Base-by-base conservation (phyloP, 176 grass and related monocot species). In the Oryza glaberrima region DNA sequence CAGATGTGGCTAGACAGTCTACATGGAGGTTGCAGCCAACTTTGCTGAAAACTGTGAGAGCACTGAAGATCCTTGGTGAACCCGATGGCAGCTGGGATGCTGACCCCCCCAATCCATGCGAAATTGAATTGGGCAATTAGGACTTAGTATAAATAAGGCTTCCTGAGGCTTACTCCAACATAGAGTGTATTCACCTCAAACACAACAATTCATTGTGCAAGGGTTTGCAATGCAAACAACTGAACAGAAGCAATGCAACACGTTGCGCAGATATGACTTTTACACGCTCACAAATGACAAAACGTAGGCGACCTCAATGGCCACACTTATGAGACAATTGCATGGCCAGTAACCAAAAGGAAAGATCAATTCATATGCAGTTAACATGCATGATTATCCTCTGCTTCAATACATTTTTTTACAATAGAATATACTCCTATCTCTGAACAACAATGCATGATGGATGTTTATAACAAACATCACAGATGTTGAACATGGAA, bases 161-260 rank as follows among this genome's bases (percentile, higher is more conserved):
- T 47, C 4, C 14, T 69, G 47, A 67, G 30, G 81, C 6, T 15
- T 47, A 32, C 0, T 30, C 11, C 9, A 43, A 44, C 16, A 9
- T 13, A 76, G 82, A 85, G 13, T 23, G 47, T 90, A 61, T 90
- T 67, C 79, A 36, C 79, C 73, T 90, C 83, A 73, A 38, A 36
- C 35, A 35, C 36, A 38, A 38, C 36, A 38, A 38, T 38, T 38
- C 5, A 38, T 38, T 38, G 67, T 2, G 28, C 56, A 78, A 35
- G 32, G 71, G 45, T 35, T 58, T 78, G 14, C 73, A 72, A 0
- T 46, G 46, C 26, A 36, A 38, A 17, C 32, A 61, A 36, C 23
- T 78, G 58, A 56, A 83, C 20, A 86, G 5, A 72, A 82, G 78
- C 58, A 83, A 10, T 48, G 79, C 79, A 79, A 3, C 8, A 54